Evolutionary conservation across 495 filamentous ascomycete species (phyloP), one percentile per base, ranked within the genome.

Genomic region (Choiromyces venosus): DNA sequence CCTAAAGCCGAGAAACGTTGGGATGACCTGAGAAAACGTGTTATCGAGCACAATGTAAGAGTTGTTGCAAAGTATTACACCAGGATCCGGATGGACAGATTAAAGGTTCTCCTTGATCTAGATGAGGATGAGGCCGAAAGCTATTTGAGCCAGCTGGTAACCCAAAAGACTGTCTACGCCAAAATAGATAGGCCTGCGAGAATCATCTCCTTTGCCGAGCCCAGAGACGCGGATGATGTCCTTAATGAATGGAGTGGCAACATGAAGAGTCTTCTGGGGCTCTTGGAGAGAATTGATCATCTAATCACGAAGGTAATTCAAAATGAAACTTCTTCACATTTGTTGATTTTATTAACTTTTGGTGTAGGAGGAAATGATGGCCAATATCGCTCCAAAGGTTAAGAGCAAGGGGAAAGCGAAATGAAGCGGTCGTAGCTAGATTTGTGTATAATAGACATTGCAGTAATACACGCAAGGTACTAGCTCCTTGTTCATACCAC

Each of bases 61-160:
- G 95, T 98, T 10, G 88, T 99, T 16, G 95, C 96, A 80, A 96
- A 96, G 82, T 99, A 99, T 87, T 99, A 99, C 86, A 98, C 96
- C 10, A 92, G 95, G 75, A 96, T 99, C 82, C 88, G 90, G 82
- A 93, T 97, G 87, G 87, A 89, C 72, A 92, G 95, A 42, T 84
- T 99, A 71, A 96, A 92, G 19, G 86, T 94, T 82, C 87, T 99
- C 36, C 86, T 99, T 74, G 96, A 98, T 82, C 86, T 99, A 73
- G 91, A 89, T 36, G 92, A 96, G 82, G 92, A 94, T 66, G 95
- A 99, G 87, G 97, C 95, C 21, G 95, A 99, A 85, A 93, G 92
- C 86, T 97, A 97, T 84, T 94, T 99, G 81, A 93, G 91, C 83
- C 91, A 97, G 78, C 85, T 99, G 73, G 95, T 99, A 42, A 96